Evolutionary conservation across 169 alveolate species (phyloP), one percentile per base, ranked within the genome.

Genomic region (Cryptosporidium tyzzeri): DNA sequence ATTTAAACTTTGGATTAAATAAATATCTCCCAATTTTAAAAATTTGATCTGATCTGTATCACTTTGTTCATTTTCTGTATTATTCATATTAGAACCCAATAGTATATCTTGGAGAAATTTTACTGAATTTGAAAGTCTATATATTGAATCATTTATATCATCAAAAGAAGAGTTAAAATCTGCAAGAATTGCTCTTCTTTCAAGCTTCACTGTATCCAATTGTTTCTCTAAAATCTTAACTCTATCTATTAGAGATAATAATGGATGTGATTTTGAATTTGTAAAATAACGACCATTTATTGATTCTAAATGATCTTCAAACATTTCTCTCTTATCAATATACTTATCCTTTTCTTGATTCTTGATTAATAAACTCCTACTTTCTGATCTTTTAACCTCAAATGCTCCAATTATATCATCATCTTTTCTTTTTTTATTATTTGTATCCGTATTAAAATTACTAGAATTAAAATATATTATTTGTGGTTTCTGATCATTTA

Each of bases 201-300:
- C 73, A 12, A 62, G 12, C 21, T 62, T 80, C 9, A 80, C 7
- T 3, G 55, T 41, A 41, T 65, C 65, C 26, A 80, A 31, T 26
- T 80, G 55, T 65, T 80, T 65, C 33, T 80, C 89, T 21, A 80
- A 50, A n/a, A 62, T n/a, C 35, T 41, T 80, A n/a, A 80, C 89
- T 29, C 74, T 18, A 14, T 80, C 75, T 16, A 80, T 53, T 31
- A 80, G 55, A 7, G 89, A 80, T 31, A 80, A 26, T 44, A 80
- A 44, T 8, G 89, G 89, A 62, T 80, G 89, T 41, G 55, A 48
- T 37, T 59, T 73, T 23, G 44, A 41, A 41, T 55, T 53, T 18
- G 29, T 73, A 16, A 35, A 33, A 16, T 51, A 44, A 16, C 67
- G 18, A 5, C n/a, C 67, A 55, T 35, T 14, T 26, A 39, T 26